Conservation (phyloP, 441 rosid species). For the Geranium incanum region DNA sequence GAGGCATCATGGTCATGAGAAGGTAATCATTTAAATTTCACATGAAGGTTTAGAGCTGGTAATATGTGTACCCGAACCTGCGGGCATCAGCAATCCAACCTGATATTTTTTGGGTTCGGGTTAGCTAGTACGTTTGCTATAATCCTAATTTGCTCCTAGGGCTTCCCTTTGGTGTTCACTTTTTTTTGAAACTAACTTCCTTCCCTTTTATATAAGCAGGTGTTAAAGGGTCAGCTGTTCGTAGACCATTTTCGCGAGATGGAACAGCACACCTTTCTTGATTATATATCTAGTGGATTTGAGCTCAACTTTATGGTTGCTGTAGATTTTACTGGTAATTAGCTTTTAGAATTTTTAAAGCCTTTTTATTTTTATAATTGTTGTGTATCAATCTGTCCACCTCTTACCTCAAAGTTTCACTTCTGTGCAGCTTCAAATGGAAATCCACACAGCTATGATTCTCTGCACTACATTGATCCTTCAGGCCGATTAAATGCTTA, state of each 20-base stretch:
- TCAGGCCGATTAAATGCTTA: conserved; percentile 66
- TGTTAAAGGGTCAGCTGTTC: conserved; percentile 59
- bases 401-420: conserved; percentile 8
- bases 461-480: conserved; percentile 77
- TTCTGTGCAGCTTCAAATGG: conserved; percentile 66
- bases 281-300: conserved; percentile 75
- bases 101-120: too few relatives aligned
- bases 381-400: conserved; percentile 4
- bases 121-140: not conserved
- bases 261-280: conserved; percentile 62
- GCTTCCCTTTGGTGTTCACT: not conserved
- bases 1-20: conserved; percentile 33
- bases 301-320: conserved; percentile 89
- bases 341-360: not conserved
- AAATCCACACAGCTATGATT: conserved; percentile 48
- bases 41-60: too few relatives aligned
- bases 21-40: conserved; percentile 35
- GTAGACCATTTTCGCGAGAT: conserved; percentile 58
- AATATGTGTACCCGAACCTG: too few relatives aligned
- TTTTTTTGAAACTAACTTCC: not conserved
- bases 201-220: conserved; percentile 26
- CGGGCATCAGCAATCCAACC: too few relatives aligned
- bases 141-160: not conserved
- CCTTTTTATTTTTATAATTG: conserved; percentile 7
- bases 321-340: conserved; percentile 72